Percentiles rank a stretch among this genome's conserved stretches.
Evolutionary conservation across 495 filamentous ascomycete genomes (phyloP).

Genomic region (Tuber indicum): DNA sequence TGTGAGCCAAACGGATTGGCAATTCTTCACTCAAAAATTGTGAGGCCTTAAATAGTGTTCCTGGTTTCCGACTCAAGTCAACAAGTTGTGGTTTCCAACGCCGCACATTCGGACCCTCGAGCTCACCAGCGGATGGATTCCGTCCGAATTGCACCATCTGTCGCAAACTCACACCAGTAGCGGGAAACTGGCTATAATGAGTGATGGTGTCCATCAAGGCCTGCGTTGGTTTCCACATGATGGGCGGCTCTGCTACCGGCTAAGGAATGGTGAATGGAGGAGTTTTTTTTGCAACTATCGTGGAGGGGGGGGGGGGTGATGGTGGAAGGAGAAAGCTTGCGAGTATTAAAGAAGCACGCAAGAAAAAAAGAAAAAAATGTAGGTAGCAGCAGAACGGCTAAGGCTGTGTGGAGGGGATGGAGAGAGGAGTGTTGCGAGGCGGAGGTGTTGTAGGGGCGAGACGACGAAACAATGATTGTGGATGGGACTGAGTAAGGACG

Average conservation of each 20-base stretch:
- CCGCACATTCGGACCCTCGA: conserved; percentile 25
- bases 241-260: not conserved
- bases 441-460: not conserved
- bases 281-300: not conserved
- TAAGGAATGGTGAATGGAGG: conserved; percentile 14
- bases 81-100: conserved; percentile 24
- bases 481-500: not conserved
- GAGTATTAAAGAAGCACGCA: not conserved
- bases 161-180: conserved; percentile 88
- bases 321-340: not conserved
- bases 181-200: conserved; percentile 94
- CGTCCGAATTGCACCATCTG: conserved; percentile 99
- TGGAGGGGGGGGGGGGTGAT: not conserved
- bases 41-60: conserved; percentile 92
- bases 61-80: conserved; percentile 47
- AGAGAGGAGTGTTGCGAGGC: not conserved
- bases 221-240: conserved; percentile 75
- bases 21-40: conserved; percentile 98
- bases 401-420: not conserved
- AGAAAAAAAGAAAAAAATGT: not conserved
- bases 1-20: conserved; percentile 90
- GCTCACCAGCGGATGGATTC: conserved; percentile 72
- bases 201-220: conserved; percentile 96
- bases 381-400: not conserved
- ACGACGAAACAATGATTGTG: not conserved